Evolutionary conservation across 1,284 basidiomycete genomes (phyloP), one percentile per base, ranked within the genome.

Genomic region (Dichomitus squalens): DNA sequence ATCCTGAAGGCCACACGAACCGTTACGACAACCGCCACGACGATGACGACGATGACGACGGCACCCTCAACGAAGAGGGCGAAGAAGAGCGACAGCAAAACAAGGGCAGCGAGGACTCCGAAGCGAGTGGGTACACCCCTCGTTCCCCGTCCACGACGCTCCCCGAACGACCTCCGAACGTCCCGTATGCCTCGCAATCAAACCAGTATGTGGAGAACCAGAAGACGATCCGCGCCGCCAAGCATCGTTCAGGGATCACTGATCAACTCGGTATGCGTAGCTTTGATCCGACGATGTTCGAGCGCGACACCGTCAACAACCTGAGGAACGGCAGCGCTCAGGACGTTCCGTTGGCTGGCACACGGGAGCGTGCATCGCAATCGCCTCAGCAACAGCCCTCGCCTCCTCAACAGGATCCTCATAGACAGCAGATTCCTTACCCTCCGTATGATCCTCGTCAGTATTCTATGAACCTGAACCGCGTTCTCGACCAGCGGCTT

Each of bases 81-180:
- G 73, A 75, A 20, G 75, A 76, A 29, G 66, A 71, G 12, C 58
- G 65, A 12, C 65, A 64, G 44, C 64, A 67, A 67, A 70, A 59
- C 57, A 71, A 68, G 63, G 68, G 64, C 48, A 64, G 67, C 49
- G 70, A 72, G 29, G 70, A 71, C 49, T 75, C 73, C 12, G 70
- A 70, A 61, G 71, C 65, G 57, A 31, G 29, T 12, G 77, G 68
- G 55, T 86, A 82, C 64, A 91, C 88, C 0, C 88, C 89, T 4
- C 81, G 87, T n/a, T 91, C 88, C 2, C 86, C 87, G 0, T 82
- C 82, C 21, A 78, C 77, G 25, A 76, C 71, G 36, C 75, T 89
- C 16, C 85, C 86, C 2, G 83, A 85, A 21, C 70, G 69, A 2
- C 52, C 67, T 18, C 64, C 64, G n/a, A 66, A 69, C 47, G 52